Conservation (phyloP, 2,329 filamentous ascomycete genomes). For the Hymenoscyphus infarciens region DNA sequence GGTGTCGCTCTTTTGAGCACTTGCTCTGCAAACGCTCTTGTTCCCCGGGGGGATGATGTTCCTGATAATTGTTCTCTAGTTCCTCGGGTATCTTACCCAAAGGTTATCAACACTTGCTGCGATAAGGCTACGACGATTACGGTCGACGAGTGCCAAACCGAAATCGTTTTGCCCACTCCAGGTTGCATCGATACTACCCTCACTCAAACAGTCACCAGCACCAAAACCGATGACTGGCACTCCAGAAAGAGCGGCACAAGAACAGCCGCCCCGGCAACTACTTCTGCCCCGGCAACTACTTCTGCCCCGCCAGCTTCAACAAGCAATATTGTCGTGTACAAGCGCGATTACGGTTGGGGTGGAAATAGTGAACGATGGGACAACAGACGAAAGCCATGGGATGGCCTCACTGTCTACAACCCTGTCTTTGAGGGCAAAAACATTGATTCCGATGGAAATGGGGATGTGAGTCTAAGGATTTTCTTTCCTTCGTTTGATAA, state of each 20-base stretch:
- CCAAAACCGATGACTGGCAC: background rate
- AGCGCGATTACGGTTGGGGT: background rate
- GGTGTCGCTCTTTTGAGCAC: slow-evolving; percentile 4
- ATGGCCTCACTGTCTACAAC: background rate
- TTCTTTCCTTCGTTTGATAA: no score
- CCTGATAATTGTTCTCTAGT: background rate
- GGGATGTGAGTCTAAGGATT: background rate
- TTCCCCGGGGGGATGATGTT: background rate
- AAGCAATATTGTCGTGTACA: background rate
- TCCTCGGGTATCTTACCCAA: background rate
- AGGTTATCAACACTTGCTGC: background rate
- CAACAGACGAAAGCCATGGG: background rate
- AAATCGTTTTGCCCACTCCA: background rate
- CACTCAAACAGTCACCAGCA: background rate
- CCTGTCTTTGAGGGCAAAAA: background rate
- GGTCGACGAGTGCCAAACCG: background rate
- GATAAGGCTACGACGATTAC: background rate
- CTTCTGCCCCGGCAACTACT: background rate
- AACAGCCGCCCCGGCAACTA: background rate
- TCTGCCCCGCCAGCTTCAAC: background rate
- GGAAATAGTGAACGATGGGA: background rate
- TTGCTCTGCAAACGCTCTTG: background rate
- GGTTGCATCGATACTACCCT: background rate
- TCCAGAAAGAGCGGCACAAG: background rate
- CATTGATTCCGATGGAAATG: background rate